phyloP scores from a whole-genome alignment of 2,329 filamentous ascomycete species.

The Lecanicillium sp. region DNA sequence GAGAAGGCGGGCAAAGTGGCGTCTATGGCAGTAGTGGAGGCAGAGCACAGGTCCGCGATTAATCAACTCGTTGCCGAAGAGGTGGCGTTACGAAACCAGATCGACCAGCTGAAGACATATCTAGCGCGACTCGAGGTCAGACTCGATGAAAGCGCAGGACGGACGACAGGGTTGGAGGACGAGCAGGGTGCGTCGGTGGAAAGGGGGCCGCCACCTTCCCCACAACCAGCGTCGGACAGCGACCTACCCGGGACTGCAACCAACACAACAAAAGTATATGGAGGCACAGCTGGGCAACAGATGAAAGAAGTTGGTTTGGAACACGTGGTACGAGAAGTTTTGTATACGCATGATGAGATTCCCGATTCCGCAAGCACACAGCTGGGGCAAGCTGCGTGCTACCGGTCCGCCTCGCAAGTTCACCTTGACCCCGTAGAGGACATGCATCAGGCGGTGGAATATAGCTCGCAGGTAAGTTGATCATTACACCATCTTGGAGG shows the following conservation, averaged over 20 bases:
- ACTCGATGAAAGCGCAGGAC: background rate
- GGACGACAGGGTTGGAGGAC: background rate
- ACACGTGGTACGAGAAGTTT: background rate
- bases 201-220: background rate
- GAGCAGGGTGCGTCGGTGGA: too few species aligned
- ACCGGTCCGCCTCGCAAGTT: background rate
- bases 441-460: background rate
- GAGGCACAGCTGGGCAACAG: background rate
- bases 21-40: background rate
- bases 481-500: background rate
- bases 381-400: background rate
- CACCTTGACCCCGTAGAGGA: too few species aligned
- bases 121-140: background rate
- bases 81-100: background rate
- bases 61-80: background rate
- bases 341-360: background rate
- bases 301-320: background rate
- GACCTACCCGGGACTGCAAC: slow-evolving; percentile 2
- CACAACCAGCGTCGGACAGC: background rate
- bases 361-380: background rate
- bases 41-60: background rate
- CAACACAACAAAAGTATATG: background rate
- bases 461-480: background rate
- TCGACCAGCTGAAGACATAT: background rate
- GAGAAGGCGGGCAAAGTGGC: background rate